These are phyloP conservation scores for Skeletonema potamos DNA, from an alignment of 108 stramenopile species.

Conservation along the genomic window DNA sequence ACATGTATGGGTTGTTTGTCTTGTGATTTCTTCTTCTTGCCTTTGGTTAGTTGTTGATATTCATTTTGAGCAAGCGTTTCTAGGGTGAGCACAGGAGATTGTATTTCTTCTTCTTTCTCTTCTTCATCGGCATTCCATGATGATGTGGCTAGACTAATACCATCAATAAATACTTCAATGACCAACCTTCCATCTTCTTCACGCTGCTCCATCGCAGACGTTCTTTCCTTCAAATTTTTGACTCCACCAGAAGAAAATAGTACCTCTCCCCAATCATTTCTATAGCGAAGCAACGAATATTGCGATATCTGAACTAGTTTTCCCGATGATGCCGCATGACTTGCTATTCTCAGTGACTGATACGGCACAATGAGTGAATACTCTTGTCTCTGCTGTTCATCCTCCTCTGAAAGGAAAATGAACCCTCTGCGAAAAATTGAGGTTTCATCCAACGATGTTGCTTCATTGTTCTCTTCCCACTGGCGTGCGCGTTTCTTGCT, in stretches of 20 bases:
- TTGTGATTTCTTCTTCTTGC: constrained; percentile 15
- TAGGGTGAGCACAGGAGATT: background rate
- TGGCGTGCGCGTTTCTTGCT: constrained; percentile 11
- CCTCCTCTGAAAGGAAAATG: constrained; percentile 13
- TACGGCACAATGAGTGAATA: constrained; percentile 28
- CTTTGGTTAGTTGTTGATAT: constrained; percentile 3
- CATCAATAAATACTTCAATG: constrained; percentile 21
- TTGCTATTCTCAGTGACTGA: constrained; percentile 15
- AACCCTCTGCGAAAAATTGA: constrained; percentile 16
- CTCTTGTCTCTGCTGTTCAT: constrained; percentile 1
- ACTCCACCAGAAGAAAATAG: constrained; percentile 2
- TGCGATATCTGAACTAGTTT: constrained; percentile 16
- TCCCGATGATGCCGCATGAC: constrained; percentile 18
- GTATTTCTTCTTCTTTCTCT: background rate
- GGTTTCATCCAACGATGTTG: background rate
- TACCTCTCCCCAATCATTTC: constrained; percentile 15
- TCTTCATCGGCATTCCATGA: background rate
- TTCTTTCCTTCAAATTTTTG: background rate
- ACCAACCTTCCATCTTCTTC: constrained; percentile 2
- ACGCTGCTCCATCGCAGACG: background rate
- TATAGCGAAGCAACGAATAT: constrained; percentile 33
- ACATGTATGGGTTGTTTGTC: constrained; percentile 34
- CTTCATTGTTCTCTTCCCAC: background rate
- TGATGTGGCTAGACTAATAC: constrained; percentile 6
- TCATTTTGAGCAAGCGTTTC: constrained; percentile 16